phyloP scores from a whole-genome alignment of 1,284 basidiomycete genomes.

The Ceratobasidium sp. region DNA sequence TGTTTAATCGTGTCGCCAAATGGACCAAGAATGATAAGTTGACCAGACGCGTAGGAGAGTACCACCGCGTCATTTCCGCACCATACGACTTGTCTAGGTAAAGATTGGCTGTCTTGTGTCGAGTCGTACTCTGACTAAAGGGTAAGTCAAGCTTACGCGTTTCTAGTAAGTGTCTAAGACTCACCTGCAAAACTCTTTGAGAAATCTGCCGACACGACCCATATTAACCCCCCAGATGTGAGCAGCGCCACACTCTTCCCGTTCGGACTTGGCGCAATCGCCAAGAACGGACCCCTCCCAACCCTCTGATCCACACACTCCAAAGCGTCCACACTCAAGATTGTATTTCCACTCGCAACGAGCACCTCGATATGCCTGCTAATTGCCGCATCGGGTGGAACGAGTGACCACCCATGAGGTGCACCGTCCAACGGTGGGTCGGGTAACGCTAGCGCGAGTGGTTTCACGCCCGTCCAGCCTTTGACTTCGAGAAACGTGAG shows the following conservation, averaged over 20 bases:
- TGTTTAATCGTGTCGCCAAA: constrained; percentile 81
- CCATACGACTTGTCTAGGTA: constrained; percentile 84
- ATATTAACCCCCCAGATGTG: constrained; percentile 79
- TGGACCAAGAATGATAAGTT: constrained; percentile 90
- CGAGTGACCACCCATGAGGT: constrained; percentile 85
- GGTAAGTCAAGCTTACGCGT: background rate
- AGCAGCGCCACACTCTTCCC: constrained; percentile 92
- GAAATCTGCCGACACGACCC: constrained; percentile 96
- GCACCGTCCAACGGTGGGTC: constrained; percentile 68
- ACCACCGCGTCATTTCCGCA: constrained; percentile 96
- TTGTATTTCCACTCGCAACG: constrained; percentile 81
- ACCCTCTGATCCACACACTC: constrained; percentile 89
- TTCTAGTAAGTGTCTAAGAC: background rate
- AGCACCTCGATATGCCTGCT: constrained; percentile 91
- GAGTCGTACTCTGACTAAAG: constrained; percentile 47
- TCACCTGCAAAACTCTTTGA: constrained; percentile 69
- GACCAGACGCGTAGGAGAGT: constrained; percentile 81
- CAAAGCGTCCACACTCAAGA: constrained; percentile 86
- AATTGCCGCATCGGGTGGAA: constrained; percentile 87
- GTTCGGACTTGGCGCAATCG: constrained; percentile 91
- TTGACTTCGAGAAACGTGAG: constrained; percentile 86
- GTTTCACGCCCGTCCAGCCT: constrained; percentile 83
- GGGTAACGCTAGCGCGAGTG: constrained; percentile 75
- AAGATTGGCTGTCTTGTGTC: constrained; percentile 53
- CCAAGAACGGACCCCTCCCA: constrained; percentile 88